phyloP scores from a whole-genome alignment of 495 filamentous ascomycete species.

The Thermochaetoides thermophila region DNA sequence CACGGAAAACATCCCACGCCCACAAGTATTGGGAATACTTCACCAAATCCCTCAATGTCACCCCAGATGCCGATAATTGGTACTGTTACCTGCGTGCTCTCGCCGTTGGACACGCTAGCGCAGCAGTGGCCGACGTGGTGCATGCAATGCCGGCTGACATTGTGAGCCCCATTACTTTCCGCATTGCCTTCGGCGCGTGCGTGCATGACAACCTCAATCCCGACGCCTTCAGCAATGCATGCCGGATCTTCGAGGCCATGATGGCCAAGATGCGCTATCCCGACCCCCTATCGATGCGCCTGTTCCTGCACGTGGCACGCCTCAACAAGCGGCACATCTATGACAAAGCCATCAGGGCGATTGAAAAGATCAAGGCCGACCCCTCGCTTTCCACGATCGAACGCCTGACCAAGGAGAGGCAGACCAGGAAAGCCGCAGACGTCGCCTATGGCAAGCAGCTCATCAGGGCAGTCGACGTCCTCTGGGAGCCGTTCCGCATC shows the following conservation, averaged over 20 bases:
- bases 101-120: conserved; percentile 45
- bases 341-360: too few species aligned
- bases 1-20: conserved; percentile 34
- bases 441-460: conserved; percentile 20
- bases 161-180: conserved; percentile 41
- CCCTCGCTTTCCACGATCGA: not conserved
- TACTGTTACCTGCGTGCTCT: conserved; percentile 52
- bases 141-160: conserved; percentile 28
- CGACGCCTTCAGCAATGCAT: conserved; percentile 42
- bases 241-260: conserved; percentile 45
- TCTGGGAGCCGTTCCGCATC: conserved; percentile 24
- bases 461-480: conserved; percentile 19
- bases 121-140: conserved; percentile 38
- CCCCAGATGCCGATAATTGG: conserved; percentile 57
- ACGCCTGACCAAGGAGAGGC: not conserved
- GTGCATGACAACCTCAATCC: conserved; percentile 54
- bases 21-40: conserved; percentile 61
- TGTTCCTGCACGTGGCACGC: conserved; percentile 26
- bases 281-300: conserved; percentile 27
- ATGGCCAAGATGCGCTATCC: conserved; percentile 20
- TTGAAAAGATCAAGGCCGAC: too few species aligned
- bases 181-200: conserved; percentile 55
- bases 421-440: conserved; percentile 8
- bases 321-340: conserved; percentile 14
- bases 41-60: conserved; percentile 37